Evolutionary conservation across 495 filamentous ascomycete species (phyloP).

Genomic region (Penicillium chermesinum): DNA sequence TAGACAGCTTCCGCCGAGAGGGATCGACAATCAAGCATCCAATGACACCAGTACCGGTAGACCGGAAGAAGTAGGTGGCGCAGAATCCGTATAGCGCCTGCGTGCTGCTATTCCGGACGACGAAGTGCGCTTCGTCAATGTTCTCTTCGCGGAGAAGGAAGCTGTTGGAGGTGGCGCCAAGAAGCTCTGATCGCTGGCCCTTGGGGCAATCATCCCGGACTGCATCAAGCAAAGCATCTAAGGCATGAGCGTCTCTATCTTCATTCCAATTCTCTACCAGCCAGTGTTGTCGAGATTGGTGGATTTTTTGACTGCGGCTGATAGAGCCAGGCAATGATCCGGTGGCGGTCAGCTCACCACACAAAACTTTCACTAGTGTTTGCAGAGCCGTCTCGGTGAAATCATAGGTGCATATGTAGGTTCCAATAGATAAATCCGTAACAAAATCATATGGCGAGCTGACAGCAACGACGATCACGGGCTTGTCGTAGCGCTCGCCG

Average conservation of each 20-base stretch:
- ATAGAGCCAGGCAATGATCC: constrained; percentile 76
- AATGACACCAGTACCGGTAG: constrained; percentile 66
- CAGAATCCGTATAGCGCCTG: constrained; percentile 84
- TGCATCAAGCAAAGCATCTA: constrained; percentile 62
- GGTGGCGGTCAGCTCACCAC: constrained; percentile 67
- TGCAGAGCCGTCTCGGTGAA: constrained; percentile 86
- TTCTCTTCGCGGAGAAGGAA: constrained; percentile 65
- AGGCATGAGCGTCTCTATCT: constrained; percentile 63
- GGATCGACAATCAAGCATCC: constrained; percentile 82
- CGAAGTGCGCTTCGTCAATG: constrained; percentile 76
- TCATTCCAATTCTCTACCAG: constrained; percentile 80
- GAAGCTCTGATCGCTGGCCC: constrained; percentile 54
- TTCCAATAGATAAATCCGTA: constrained; percentile 80
- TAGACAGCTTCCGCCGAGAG: constrained; percentile 72
- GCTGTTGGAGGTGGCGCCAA: constrained; percentile 63
- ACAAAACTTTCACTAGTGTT: constrained; percentile 73
- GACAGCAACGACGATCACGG: constrained; percentile 77
- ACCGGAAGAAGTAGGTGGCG: constrained; percentile 73
- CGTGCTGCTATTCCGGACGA: constrained; percentile 87
- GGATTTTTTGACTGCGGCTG: constrained; percentile 72
- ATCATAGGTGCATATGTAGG: constrained; percentile 90
- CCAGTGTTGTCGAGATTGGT: constrained; percentile 82
- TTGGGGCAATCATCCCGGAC: constrained; percentile 55
- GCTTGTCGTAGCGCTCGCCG: constrained; percentile 56
- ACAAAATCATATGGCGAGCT: constrained; percentile 94